Base-by-base conservation (phyloP, 257 asterid species). In the Jasminum sambac region DNA sequence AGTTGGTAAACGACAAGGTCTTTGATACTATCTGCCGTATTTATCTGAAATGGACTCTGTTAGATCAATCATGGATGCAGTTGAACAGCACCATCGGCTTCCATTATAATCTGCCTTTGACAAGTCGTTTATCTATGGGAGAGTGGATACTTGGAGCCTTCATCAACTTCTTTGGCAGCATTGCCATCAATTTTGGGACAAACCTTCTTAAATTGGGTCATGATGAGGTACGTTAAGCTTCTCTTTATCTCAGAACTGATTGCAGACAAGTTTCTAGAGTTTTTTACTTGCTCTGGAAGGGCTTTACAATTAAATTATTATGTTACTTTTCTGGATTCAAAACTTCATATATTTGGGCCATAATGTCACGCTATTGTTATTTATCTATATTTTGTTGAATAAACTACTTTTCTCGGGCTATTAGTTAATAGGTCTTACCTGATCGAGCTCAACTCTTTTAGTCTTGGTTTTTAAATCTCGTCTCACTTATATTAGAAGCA, bases 131-230 rank as follows among this genome's bases (percentile, higher is more conserved):
- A 79, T 79, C 89, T 52, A 93, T 93, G 95, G 97, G 96, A 72
- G 95, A 90, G 88, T 90, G 97, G 98, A 84, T 93, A 36, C 76
- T 93, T 77, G 98, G 98, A 71, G 98, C 98, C 69, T 76, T 87
- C 86, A 86, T 90, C 76, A 90, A 93, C 80, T 84, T 87, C 67
- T 84, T 89, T 55, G 97, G 97, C 61, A 93, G 98, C 84, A 78
- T 93, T 72, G 95, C 94, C 81, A 90, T 93, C 84, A 93, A 89
- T 81, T 93, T 93, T 72, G 98, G 98, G 72, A 93, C 97, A 79
- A 93, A 93, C 83, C 97, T 90, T 73, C 94, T 90, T 40, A 90
- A 93, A 82, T 77, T 86, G 88, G 98, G 96, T 66, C 98, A 87
- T 64, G 94, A 90, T 50, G 89, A 90, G 96, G 97, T 93, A 79